Percentiles rank a stretch among this genome's conserved stretches.
Conservation (phyloP, 768 basidiomycete species). For the Lactarius evosmus region DNA sequence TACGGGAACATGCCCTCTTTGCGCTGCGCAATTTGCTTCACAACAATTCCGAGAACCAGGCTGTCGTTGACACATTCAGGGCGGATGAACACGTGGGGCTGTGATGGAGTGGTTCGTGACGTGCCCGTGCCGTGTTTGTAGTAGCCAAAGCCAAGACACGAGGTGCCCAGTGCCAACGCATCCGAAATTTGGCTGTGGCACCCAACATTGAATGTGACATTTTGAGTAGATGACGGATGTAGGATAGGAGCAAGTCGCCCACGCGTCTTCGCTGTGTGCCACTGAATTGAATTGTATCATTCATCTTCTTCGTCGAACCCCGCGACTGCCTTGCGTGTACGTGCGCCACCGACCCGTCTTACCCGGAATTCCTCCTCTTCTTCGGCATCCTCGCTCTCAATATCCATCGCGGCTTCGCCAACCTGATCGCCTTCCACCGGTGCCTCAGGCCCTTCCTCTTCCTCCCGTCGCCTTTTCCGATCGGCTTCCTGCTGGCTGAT, state of each 20-base stretch:
- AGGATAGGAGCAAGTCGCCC: neutral
- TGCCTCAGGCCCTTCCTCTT: slow-evolving; percentile 25
- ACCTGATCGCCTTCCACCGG: slow-evolving; percentile 35
- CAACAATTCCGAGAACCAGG: slow-evolving; percentile 76
- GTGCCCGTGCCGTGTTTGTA: slow-evolving; percentile 30
- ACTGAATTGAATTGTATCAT: slow-evolving; percentile 1
- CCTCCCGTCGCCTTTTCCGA: slow-evolving; percentile 42
- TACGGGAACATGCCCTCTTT: slow-evolving; percentile 91
- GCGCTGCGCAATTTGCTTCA: slow-evolving; percentile 75
- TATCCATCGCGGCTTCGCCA: slow-evolving; percentile 55
- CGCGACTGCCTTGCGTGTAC: slow-evolving; percentile 54
- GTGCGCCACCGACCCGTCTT: slow-evolving; percentile 49
- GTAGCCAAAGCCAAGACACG: slow-evolving; percentile 7
- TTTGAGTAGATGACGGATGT: slow-evolving; percentile 15
- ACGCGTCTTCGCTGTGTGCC: neutral
- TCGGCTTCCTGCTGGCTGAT: slow-evolving; percentile 55
- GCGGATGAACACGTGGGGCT: slow-evolving; percentile 57
- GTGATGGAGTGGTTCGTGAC: slow-evolving; percentile 50
- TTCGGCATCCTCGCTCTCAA: slow-evolving; percentile 62
- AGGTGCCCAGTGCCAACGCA: slow-evolving; percentile 5
- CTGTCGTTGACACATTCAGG: slow-evolving; percentile 67
- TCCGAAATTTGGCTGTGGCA: neutral
- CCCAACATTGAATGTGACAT: slow-evolving; percentile 7
- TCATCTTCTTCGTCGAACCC: slow-evolving; percentile 66
- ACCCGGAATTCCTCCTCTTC: slow-evolving; percentile 71